Evolutionary conservation across 345 rosid species (phyloP), one percentile per base, ranked within the genome.

Genomic region (Brassica juncea): DNA sequence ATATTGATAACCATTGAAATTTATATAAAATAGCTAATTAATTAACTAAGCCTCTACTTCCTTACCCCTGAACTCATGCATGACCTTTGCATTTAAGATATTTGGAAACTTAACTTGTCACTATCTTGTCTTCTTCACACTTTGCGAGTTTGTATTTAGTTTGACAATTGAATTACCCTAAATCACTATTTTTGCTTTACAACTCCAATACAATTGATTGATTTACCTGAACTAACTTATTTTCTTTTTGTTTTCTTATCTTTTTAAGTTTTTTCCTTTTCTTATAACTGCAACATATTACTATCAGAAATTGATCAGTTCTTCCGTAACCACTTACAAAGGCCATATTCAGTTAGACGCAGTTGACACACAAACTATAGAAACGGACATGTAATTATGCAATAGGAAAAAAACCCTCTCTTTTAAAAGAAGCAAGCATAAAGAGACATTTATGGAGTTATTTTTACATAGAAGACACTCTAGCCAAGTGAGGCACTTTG

Each of bases 11-110:
- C 2, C 59, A 19, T 25, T 60, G 28, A 35, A 54, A 35, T 16
- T 37, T 5, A 28, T 30, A 4, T 23, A 2, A 69, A 62, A 16
- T 35, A 42, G 1, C 3, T 44, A 28, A 70, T 54, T 70, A 55
- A 19, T 69, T 55, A 74, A 69, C 71, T 21, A 55, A 80, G 65
- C 67, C 54, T 62, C 8, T 62, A 65, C 72, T 75, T 75, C 80
- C 70, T 73, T 68, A 68, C 82, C 79, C 76, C 80, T 80, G 80
- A 80, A 80, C 83, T 80, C 83, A 80, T 23, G 25, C 83, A 80
- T 80, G 80, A 80, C 76, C 80, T 63, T 75, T 80, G 76, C 76
- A 57, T 75, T 75, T 70, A 2, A 57, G 80, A 55, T 75, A 62
- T 74, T 74, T 62, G 49, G 54, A 57, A 80, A 57, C 83, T 62